Conservation (phyloP, 2,329 filamentous ascomycete species). For the Blumeria hordei region DNA sequence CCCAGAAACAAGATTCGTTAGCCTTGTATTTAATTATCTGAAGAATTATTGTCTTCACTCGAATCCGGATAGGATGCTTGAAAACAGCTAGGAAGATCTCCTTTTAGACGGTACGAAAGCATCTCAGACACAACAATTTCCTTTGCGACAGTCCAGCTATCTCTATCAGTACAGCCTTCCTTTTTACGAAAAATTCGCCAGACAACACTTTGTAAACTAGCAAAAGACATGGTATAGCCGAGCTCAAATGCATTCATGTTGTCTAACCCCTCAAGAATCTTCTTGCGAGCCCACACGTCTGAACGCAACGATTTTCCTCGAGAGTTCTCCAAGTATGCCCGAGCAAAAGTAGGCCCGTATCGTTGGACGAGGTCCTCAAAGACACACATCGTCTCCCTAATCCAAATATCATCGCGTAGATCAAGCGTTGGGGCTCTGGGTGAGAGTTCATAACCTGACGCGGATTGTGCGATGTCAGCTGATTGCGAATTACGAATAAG, state of each 20-base stretch:
- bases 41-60: too few relatives aligned
- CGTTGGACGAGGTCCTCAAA: conserved; percentile 10
- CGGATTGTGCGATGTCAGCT: neutral
- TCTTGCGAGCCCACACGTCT: conserved; percentile 6
- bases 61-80: too few relatives aligned
- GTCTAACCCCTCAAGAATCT: conserved; percentile 8
- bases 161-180: conserved; percentile 4
- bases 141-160: conserved; percentile 9
- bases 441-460: neutral
- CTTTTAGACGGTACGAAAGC: neutral
- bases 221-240: conserved; percentile 10
- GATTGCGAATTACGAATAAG: neutral
- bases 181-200: conserved; percentile 10
- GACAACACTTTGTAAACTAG: conserved; percentile 11
- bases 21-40: too few relatives aligned
- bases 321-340: conserved; percentile 6
- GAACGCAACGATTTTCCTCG: conserved; percentile 1
- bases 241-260: conserved; percentile 11
- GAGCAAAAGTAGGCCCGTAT: conserved; percentile 11
- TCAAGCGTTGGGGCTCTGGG: neutral
- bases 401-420: conserved; percentile 5
- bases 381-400: conserved; percentile 10
- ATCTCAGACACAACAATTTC: conserved; percentile 8
- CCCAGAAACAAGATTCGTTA: too few relatives aligned
- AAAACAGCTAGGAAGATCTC: too few relatives aligned